phyloP scores from a whole-genome alignment of 768 basidiomycete species.

The Rhizopogon salebrosus region DNA sequence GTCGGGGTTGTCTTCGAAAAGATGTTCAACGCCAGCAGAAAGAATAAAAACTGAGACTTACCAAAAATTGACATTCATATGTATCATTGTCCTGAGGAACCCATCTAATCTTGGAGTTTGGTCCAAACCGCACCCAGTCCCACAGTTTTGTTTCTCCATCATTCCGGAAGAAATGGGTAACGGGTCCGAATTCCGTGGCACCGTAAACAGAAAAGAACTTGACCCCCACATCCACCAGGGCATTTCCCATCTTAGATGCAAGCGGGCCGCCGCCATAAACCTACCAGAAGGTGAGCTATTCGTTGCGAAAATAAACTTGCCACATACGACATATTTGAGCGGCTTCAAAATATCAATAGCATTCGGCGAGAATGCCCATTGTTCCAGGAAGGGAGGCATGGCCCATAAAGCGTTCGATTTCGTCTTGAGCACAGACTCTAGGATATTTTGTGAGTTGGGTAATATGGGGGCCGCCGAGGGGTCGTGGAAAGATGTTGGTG shows the following conservation, averaged over 20 bases:
- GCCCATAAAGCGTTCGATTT: constrained; percentile 10
- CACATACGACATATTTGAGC: constrained; percentile 18
- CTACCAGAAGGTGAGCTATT: constrained; percentile 13
- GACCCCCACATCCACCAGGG: constrained; percentile 30
- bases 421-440: constrained; percentile 14
- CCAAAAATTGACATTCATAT: constrained; percentile 35
- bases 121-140: constrained; percentile 26
- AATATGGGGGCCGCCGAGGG: constrained; percentile 13
- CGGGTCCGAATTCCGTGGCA: constrained; percentile 30
- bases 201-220: constrained; percentile 30
- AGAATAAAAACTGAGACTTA: constrained; percentile 8
- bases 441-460: constrained; percentile 14
- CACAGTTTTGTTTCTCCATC: constrained; percentile 25
- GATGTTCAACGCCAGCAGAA: neutral
- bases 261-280: constrained; percentile 32
- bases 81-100: constrained; percentile 30
- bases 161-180: constrained; percentile 9
- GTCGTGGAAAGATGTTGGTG: constrained; percentile 15
- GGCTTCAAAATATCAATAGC: constrained; percentile 12
- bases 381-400: constrained; percentile 20
- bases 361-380: constrained; percentile 15
- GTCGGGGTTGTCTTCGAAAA: constrained; percentile 19
- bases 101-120: constrained; percentile 27
- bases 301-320: too few relatives aligned
- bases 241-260: constrained; percentile 30